phyloP scores from a whole-genome alignment of 139 green algal species.

The Ettlia oleoabundans region DNA sequence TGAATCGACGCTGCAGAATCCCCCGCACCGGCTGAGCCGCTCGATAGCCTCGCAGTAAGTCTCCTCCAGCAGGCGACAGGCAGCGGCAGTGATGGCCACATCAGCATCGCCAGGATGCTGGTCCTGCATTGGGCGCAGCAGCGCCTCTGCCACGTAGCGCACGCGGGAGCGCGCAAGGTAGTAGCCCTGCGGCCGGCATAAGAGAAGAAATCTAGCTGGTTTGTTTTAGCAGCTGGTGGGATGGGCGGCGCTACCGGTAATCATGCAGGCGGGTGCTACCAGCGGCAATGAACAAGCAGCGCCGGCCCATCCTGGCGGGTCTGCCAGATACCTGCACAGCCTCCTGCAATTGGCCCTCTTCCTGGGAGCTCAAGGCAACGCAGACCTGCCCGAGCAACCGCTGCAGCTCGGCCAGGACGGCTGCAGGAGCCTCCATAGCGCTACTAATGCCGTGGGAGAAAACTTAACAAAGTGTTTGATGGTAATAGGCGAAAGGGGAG shows the following conservation, averaged over 20 bases:
- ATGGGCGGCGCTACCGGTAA: not conserved
- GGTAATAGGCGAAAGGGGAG: no score
- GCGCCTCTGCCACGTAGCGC: not conserved
- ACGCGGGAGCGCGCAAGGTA: constrained; percentile 16
- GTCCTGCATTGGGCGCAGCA: not conserved
- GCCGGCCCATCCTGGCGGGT: no score
- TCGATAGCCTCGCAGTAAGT: not conserved
- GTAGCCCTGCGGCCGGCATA: constrained; percentile 28
- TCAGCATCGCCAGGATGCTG: not conserved
- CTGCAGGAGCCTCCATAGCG: no score
- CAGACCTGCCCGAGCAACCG: not conserved
- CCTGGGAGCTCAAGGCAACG: not conserved
- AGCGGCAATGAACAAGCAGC: no score
- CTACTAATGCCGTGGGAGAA: no score
- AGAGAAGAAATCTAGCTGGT: no score
- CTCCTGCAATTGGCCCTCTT: constrained; percentile 11
- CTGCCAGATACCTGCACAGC: constrained; percentile 12
- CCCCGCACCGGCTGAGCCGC: not conserved
- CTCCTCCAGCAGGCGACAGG: not conserved
- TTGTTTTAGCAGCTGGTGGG: no score
- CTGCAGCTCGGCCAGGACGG: constrained; percentile 20
- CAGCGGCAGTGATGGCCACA: not conserved
- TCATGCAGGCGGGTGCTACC: no score
- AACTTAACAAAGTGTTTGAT: no score
- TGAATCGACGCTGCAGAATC: no score